phyloP scores from a whole-genome alignment of 169 alveolate genomes.

The Perkinsus marinus region DNA sequence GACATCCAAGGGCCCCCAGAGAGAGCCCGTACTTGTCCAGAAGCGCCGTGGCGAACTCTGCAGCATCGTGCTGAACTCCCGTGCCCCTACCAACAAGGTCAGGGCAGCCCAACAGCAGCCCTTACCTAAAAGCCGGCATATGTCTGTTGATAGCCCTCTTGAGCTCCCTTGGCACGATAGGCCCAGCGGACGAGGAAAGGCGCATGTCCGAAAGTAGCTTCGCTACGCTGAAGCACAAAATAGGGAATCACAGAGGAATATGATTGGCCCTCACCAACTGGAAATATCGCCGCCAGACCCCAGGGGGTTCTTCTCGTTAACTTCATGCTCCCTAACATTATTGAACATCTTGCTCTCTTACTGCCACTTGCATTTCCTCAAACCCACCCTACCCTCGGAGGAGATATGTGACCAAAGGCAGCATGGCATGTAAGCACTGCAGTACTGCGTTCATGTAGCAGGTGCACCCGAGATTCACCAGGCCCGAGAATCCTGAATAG shows the following conservation, averaged over 20 bases:
- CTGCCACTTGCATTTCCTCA: background rate
- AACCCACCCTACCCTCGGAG: background rate
- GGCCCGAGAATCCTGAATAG: conserved; percentile 78
- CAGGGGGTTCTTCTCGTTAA: background rate
- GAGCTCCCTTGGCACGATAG: background rate
- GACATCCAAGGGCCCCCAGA: background rate
- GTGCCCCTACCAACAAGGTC: background rate
- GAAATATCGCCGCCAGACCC: background rate
- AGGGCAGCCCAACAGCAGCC: background rate
- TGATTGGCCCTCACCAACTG: background rate
- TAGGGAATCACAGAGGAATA: background rate
- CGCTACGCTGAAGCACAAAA: background rate
- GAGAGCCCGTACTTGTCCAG: background rate
- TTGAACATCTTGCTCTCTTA: background rate
- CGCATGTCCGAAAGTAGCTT: background rate
- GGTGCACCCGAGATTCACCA: conserved; percentile 86
- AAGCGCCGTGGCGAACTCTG: background rate
- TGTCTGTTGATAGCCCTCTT: background rate
- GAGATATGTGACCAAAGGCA: background rate
- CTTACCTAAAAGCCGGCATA: background rate
- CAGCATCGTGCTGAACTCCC: background rate
- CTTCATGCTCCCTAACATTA: background rate
- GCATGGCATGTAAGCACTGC: conserved; percentile 26
- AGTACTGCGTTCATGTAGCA: conserved; percentile 93
- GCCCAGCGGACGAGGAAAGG: background rate